Evolutionary conservation across 2,329 filamentous ascomycete genomes (phyloP), one percentile per base, ranked within the genome.

Genomic region (Corinectria fuckeliana): DNA sequence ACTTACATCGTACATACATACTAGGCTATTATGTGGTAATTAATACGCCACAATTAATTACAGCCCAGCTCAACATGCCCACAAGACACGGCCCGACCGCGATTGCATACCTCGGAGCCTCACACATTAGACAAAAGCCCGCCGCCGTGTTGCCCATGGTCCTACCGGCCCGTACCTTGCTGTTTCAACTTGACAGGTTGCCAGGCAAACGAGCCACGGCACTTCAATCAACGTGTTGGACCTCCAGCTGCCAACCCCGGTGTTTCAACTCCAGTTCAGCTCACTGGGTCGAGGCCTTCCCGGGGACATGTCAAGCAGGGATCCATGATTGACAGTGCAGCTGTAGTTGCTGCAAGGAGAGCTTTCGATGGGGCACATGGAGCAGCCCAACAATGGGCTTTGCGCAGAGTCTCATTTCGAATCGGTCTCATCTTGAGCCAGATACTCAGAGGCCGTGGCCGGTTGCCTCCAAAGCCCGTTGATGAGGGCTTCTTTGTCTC

Each of bases 211-310:
- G 7, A 20, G 11, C 14, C 44, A 32, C 13, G 23, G 25, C 14
- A 45, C 20, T 23, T n/a, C 16, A 9, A 21, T 26, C 53, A 50
- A 41, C 26, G 6, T 30, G 14, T 16, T 32, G 30, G 34, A 28
- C 50, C 57, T 52, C 50, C 49, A 54, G 42, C 54, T 50, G 18
- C 25, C 42, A 55, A 52, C 60, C 21, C 62, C 62, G 41, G 56
- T 49, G 64, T 67, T 69, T 66, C 64, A 58, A 28, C 28, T 20
- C 36, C 47, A 21, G 34, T 26, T 56, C n/a, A n/a, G n/a, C n/a
- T n/a, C n/a, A n/a, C n/a, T n/a, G n/a, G 49, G 55, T 20, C 55
- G 57, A 53, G 44, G 50, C 57, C n/a, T 50, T 56, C 52, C 55
- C 53, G 36, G 30, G 47, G 38, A 30, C 48, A 41, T 34, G 51